phyloP scores from a whole-genome alignment of 2,329 filamentous ascomycete species.

The Calonectria montana region DNA sequence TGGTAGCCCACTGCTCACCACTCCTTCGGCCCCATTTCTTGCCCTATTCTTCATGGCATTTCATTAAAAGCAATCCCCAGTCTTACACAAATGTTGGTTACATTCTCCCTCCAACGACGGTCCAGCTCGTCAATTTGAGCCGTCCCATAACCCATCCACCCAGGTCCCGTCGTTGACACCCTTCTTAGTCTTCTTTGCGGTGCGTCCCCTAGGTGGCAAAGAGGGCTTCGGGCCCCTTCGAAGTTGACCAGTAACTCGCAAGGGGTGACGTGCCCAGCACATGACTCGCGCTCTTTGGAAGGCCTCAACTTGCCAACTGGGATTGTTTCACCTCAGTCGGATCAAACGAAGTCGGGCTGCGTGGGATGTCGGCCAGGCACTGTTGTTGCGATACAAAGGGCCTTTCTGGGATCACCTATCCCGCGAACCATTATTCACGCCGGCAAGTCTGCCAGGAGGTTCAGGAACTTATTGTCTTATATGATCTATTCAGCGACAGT shows the following conservation, averaged over 20 bases:
- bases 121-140: conserved; percentile 6
- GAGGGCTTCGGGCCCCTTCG: neutral
- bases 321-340: conserved; percentile 22
- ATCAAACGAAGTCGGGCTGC: conserved; percentile 4
- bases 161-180: neutral
- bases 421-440: neutral
- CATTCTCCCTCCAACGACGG: conserved; percentile 1
- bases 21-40: conserved; percentile 4
- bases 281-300: neutral
- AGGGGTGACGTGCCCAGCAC: neutral
- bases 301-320: conserved; percentile 5
- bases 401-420: neutral
- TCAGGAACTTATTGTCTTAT: conserved; percentile 1
- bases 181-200: neutral
- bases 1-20: conserved; percentile 40
- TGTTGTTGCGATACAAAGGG: neutral
- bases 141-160: neutral
- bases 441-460: conserved; percentile 4
- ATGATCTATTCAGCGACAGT: conserved; percentile 32
- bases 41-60: conserved; percentile 33
- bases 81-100: conserved; percentile 26
- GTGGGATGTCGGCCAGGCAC: neutral
- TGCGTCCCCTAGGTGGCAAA: neutral
- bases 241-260: neutral
- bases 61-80: conserved; percentile 28